A percentile compares a stretch with the other conserved stretches of the same genome.
These are phyloP conservation scores for Colletotrichum sp. DNA, from an alignment of 2,329 filamentous ascomycete genomes.

Conservation along the genomic window DNA sequence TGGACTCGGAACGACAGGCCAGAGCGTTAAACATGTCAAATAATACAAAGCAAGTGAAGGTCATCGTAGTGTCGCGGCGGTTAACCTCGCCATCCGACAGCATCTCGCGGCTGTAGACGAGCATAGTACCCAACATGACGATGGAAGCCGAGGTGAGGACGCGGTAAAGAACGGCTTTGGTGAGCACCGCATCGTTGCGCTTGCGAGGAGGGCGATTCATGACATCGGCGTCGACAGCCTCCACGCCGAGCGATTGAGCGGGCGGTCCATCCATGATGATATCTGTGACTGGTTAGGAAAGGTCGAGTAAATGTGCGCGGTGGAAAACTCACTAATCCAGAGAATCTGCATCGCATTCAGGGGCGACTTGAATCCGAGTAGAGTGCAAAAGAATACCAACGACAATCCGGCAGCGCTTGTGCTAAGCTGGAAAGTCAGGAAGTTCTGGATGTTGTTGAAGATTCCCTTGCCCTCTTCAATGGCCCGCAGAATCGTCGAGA, in stretches of 20 bases:
- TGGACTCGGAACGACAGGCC: conserved; percentile 88
- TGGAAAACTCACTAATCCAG: conserved; percentile 87
- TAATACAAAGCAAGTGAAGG: conserved; percentile 97
- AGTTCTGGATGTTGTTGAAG: conserved; percentile 99
- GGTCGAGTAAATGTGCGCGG: background rate
- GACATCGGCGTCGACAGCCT: conserved; percentile 91
- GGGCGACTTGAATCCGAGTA: conserved; percentile 91
- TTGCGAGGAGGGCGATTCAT: conserved; percentile 88
- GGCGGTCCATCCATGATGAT: conserved; percentile 99
- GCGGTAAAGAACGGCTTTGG: conserved; percentile 77
- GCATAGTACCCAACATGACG: conserved; percentile 91
- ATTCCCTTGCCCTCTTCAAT: conserved; percentile 99
- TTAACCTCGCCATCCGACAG: conserved; percentile 80
- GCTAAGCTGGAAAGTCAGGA: conserved; percentile 96
- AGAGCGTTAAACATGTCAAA: conserved; percentile 99
- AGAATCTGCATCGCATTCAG: conserved; percentile 99
- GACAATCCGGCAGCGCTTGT: conserved; percentile 94
- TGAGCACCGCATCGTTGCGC: conserved; percentile 90
- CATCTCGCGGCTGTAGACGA: conserved; percentile 94
- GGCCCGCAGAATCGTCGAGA: conserved; percentile 88
- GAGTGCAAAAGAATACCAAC: conserved; percentile 90
- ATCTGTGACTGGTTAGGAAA: conserved; percentile 59
- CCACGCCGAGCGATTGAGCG: conserved; percentile 94
- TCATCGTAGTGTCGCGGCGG: conserved; percentile 97
- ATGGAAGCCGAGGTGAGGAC: conserved; percentile 87